Conservation (phyloP, 2,329 filamentous ascomycete species). For the Hypoxylon rubiginosum region DNA sequence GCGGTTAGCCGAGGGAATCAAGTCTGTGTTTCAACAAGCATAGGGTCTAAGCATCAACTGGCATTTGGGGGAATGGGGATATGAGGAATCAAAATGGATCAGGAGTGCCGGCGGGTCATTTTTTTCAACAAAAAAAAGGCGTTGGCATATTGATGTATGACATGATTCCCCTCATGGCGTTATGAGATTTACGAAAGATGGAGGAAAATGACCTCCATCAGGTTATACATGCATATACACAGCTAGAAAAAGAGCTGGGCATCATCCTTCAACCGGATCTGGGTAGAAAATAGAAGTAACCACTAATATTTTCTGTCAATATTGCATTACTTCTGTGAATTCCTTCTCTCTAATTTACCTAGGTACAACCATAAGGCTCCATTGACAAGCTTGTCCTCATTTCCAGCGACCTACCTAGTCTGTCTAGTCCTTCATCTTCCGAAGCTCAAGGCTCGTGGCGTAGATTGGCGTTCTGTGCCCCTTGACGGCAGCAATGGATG, state of each 20-base stretch:
- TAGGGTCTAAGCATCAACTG: slow-evolving; percentile 52
- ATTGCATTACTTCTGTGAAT: neutral
- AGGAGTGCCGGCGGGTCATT: slow-evolving; percentile 51
- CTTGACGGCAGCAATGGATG: neutral
- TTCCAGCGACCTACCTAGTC: neutral
- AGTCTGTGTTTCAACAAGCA: slow-evolving; percentile 52
- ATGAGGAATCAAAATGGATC: slow-evolving; percentile 49
- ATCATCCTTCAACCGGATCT: slow-evolving; percentile 53
- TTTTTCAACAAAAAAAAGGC: slow-evolving; percentile 56
- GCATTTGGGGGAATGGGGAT: slow-evolving; percentile 45
- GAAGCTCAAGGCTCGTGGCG: neutral
- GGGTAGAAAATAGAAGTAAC: slow-evolving; percentile 45
- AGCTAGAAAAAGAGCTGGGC: slow-evolving; percentile 45
- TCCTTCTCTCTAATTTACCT: neutral
- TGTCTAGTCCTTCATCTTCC: neutral
- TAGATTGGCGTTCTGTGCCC: neutral
- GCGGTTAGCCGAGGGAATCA: slow-evolving; percentile 18
- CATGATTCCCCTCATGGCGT: slow-evolving; percentile 57
- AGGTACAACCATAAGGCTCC: neutral
- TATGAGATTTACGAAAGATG: slow-evolving; percentile 48
- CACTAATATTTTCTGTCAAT: slow-evolving; percentile 34
- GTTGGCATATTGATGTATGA: slow-evolving; percentile 56
- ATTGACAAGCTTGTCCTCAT: neutral
- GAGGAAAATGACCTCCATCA: slow-evolving; percentile 39
- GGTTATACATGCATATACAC: slow-evolving; percentile 44